phyloP scores from a whole-genome alignment of 2,329 filamentous ascomycete species.

The Sclerotiophoma versabilis region DNA sequence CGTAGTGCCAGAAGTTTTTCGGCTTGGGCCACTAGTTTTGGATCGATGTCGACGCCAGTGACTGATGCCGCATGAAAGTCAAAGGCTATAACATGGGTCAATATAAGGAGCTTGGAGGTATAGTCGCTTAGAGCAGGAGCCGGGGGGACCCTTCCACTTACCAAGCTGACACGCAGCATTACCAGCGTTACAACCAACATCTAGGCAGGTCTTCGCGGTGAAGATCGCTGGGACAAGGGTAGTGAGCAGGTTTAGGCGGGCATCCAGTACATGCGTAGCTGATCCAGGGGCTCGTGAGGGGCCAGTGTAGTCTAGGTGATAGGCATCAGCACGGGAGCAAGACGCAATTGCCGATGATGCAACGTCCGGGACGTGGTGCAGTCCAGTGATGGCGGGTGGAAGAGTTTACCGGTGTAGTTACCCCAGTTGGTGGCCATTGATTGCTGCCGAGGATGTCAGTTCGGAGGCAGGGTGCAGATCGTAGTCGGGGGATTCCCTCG shows the following conservation, averaged over 20 bases:
- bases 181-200: slow-evolving; percentile 52
- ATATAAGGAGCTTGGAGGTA: slow-evolving; percentile 27
- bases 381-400: slow-evolving; percentile 8
- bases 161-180: slow-evolving; percentile 48
- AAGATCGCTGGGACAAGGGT: slow-evolving; percentile 45
- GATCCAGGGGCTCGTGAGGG: slow-evolving; percentile 44
- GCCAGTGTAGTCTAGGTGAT: slow-evolving; percentile 47
- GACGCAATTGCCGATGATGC: slow-evolving; percentile 26
- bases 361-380: background rate
- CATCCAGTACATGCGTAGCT: slow-evolving; percentile 48
- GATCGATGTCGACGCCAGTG: slow-evolving; percentile 51
- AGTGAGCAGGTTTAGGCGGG: slow-evolving; percentile 44
- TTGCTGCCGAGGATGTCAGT: slow-evolving; percentile 21
- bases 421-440: slow-evolving; percentile 44
- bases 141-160: slow-evolving; percentile 40
- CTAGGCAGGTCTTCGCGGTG: slow-evolving; percentile 46
- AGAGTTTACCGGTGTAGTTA: slow-evolving; percentile 41
- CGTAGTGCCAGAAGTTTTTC: slow-evolving; percentile 46
- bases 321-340: slow-evolving; percentile 19
- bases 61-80: slow-evolving; percentile 48
- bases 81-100: slow-evolving; percentile 42
- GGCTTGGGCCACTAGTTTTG: slow-evolving; percentile 46
- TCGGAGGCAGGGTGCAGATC: slow-evolving; percentile 31
- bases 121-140: slow-evolving; percentile 17
- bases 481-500: slow-evolving; percentile 24